Evolutionary conservation across 352 stramenopile species (phyloP).

Genomic region (Elongisporangium senticosum): DNA sequence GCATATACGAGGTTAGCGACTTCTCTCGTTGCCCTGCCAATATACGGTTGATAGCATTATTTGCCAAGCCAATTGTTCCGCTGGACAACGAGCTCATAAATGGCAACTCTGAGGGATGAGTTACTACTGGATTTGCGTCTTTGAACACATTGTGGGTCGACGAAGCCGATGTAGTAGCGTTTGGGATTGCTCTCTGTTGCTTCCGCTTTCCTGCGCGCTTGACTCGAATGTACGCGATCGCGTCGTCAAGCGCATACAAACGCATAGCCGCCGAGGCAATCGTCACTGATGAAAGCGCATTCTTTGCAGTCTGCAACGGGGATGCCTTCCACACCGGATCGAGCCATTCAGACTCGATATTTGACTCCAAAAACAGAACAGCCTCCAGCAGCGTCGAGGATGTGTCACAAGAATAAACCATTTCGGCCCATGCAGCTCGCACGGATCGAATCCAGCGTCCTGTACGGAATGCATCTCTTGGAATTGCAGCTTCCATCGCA

Average conservation of each 20-base stretch:
- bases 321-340: constrained; percentile 73
- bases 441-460: constrained; percentile 61
- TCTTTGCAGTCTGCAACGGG: constrained; percentile 51
- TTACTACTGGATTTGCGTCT: constrained; percentile 16
- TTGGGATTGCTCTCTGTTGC: constrained; percentile 18
- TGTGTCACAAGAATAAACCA: constrained; percentile 54
- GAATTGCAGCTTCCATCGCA: constrained; percentile 64
- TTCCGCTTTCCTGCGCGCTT: constrained; percentile 55
- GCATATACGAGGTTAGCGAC: constrained; percentile 29
- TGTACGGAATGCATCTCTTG: constrained; percentile 71
- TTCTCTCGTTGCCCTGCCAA: constrained; percentile 46
- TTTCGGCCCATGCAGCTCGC: constrained; percentile 70
- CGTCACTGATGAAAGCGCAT: constrained; percentile 47
- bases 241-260: constrained; percentile 73
- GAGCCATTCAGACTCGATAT: constrained; percentile 71
- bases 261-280: constrained; percentile 72
- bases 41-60: constrained; percentile 47
- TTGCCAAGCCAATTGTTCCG: constrained; percentile 33
- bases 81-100: constrained; percentile 39
- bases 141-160: constrained; percentile 30
- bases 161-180: constrained; percentile 12
- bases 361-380: constrained; percentile 69
- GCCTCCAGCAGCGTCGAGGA: constrained; percentile 48
- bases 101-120: constrained; percentile 35
- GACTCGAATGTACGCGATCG: constrained; percentile 59